A percentile compares a stretch with the other conserved stretches of the same genome.
phyloP scores from a whole-genome alignment of 2,329 filamentous ascomycete species.

The Aspergillus fischeri region DNA sequence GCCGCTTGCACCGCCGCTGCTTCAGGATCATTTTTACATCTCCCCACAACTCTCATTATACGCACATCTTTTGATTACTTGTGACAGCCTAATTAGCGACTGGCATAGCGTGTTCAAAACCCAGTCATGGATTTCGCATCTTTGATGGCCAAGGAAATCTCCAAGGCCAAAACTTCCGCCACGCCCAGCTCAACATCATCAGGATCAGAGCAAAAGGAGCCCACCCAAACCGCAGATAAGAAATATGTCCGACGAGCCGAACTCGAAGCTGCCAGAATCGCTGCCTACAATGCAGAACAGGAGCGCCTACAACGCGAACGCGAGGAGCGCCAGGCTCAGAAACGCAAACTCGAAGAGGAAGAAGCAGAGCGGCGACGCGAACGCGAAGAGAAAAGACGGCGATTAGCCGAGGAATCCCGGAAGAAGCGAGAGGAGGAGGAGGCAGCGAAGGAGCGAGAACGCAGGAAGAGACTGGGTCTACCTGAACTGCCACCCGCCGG shows the following conservation, averaged over 20 bases:
- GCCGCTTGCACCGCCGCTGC: background rate
- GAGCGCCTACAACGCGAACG: conserved; percentile 68
- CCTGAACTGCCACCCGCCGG: conserved; percentile 60
- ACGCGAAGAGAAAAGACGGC: conserved; percentile 76
- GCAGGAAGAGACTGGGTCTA: conserved; percentile 73
- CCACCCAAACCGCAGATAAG: conserved; percentile 41
- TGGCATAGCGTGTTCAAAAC: background rate
- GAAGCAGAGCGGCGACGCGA: conserved; percentile 63
- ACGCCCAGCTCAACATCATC: conserved; percentile 17
- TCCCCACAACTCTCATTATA: background rate
- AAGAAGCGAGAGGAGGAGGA: conserved; percentile 67
- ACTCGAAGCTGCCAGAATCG: conserved; percentile 74
- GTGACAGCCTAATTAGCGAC: background rate
- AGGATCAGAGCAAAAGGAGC: conserved; percentile 12
- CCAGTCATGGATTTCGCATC: conserved; percentile 86
- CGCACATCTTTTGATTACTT: background rate
- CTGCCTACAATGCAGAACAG: conserved; percentile 78
- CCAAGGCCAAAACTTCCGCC: conserved; percentile 62
- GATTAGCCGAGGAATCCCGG: conserved; percentile 75
- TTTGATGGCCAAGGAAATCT: conserved; percentile 88
- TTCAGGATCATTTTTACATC: background rate
- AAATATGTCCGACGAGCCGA: conserved; percentile 87
- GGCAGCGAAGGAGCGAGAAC: conserved; percentile 65
- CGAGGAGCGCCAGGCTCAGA: conserved; percentile 64
- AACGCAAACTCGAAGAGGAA: conserved; percentile 87